These are phyloP conservation scores for Jimgerdemannia flammicorona DNA, from an alignment of 192 early-diverging fungal species.

Conservation along the genomic window DNA sequence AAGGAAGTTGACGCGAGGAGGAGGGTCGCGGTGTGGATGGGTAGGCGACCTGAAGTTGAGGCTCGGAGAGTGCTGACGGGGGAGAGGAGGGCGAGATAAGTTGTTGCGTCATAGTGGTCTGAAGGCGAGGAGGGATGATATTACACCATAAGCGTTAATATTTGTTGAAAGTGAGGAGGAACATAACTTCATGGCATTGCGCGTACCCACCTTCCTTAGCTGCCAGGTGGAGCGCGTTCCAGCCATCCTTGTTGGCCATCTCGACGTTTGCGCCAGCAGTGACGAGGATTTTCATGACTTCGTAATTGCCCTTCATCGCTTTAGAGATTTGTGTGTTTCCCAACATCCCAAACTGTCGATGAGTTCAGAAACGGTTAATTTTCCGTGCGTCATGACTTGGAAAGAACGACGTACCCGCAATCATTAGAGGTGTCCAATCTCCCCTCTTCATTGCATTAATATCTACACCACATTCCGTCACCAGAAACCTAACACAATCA, in stretches of 20 bases:
- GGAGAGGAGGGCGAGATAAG: constrained; percentile 10
- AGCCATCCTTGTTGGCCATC: constrained; percentile 29
- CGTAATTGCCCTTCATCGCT: constrained; percentile 32
- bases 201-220: constrained; percentile 27
- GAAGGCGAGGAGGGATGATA: background rate
- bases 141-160: too few species aligned
- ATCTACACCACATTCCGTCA: constrained; percentile 25
- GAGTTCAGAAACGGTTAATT: too few species aligned
- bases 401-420: constrained; percentile 17
- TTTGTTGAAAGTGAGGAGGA: too few species aligned
- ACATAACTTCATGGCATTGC: too few species aligned
- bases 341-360: too few species aligned
- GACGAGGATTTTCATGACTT: constrained; percentile 25
- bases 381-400: too few species aligned
- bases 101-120: constrained; percentile 24
- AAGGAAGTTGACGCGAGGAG: background rate
- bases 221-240: constrained; percentile 42
- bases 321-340: background rate
- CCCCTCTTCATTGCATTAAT: constrained; percentile 39
- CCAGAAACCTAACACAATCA: constrained; percentile 22
- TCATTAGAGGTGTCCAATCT: constrained; percentile 43
- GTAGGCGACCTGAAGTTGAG: constrained; percentile 35
- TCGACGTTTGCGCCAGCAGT: constrained; percentile 20
- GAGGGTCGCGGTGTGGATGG: constrained; percentile 33
- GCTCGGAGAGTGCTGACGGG: constrained; percentile 13